Conservation (phyloP, 2,329 filamentous ascomycete species). For the Monosporascus sp. region DNA sequence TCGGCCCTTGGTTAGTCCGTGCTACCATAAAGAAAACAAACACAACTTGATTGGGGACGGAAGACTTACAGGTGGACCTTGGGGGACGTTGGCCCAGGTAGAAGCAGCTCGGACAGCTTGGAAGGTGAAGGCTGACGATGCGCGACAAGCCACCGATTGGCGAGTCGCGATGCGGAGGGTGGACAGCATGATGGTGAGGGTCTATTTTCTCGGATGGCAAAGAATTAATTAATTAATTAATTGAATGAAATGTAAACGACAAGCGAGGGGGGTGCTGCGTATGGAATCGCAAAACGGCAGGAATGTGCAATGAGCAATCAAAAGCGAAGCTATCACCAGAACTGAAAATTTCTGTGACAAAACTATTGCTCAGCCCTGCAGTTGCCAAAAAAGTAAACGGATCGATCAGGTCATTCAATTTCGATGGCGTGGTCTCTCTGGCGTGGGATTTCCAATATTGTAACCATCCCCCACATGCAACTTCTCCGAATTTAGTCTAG, state of each 20-base stretch:
- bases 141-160: slow-evolving; percentile 35
- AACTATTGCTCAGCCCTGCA: no score
- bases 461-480: no score
- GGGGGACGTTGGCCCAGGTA: slow-evolving; percentile 84
- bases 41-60: slow-evolving; percentile 12
- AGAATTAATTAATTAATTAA: neutral
- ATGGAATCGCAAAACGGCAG: neutral
- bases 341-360: no score
- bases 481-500: no score
- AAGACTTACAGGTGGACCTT: slow-evolving; percentile 82
- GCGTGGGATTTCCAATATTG: no score
- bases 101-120: slow-evolving; percentile 57
- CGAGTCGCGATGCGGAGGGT: slow-evolving; percentile 49
- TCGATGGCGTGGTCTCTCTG: no score
- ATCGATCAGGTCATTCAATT: no score
- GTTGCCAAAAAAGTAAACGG: no score
- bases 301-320: neutral
- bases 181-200: slow-evolving; percentile 46
- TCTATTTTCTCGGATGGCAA: neutral
- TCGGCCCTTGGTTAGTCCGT: slow-evolving; percentile 12
- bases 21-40: slow-evolving; percentile 6
- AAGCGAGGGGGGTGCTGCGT: neutral
- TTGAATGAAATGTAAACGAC: neutral
- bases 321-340: no score
- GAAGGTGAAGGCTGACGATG: slow-evolving; percentile 32